phyloP scores from a whole-genome alignment of 1,284 basidiomycete genomes.

The Ganoderma multipileum region DNA sequence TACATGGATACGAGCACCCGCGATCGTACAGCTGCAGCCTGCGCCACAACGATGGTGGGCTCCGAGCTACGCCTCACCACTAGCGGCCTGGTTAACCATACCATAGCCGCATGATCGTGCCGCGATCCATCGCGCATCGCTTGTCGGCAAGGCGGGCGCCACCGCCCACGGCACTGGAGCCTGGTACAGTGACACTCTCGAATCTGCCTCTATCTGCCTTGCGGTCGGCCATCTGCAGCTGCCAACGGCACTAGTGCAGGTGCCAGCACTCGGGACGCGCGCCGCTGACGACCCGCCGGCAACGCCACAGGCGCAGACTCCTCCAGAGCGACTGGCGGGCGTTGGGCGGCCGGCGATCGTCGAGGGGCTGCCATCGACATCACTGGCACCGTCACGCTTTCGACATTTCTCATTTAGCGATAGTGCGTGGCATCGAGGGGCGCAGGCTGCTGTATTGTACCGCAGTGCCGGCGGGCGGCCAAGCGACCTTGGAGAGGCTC shows the following conservation, averaged over 20 bases:
- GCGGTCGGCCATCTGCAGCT: not conserved
- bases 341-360: conserved; percentile 26
- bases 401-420: not conserved
- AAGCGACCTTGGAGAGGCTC: not conserved
- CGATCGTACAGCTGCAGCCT: not conserved
- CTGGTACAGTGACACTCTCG: not conserved
- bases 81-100: conserved; percentile 11
- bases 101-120: conserved; percentile 7
- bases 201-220: not conserved
- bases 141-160: conserved; percentile 1
- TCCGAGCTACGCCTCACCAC: not conserved
- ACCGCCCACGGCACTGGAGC: not conserved
- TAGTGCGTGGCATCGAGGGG: not conserved
- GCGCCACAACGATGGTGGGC: not conserved
- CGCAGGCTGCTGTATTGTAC: not conserved
- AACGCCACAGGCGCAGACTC: conserved; percentile 2
- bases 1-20: not conserved
- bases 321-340: conserved; percentile 9
- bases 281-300: conserved; percentile 10
- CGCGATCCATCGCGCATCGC: conserved; percentile 2
- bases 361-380: conserved; percentile 20
- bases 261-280: not conserved
- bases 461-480: not conserved
- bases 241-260: not conserved
- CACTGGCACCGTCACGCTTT: not conserved